phyloP scores from a whole-genome alignment of 2,329 filamentous ascomycete species.

The Alternaria angustiovoidea region DNA sequence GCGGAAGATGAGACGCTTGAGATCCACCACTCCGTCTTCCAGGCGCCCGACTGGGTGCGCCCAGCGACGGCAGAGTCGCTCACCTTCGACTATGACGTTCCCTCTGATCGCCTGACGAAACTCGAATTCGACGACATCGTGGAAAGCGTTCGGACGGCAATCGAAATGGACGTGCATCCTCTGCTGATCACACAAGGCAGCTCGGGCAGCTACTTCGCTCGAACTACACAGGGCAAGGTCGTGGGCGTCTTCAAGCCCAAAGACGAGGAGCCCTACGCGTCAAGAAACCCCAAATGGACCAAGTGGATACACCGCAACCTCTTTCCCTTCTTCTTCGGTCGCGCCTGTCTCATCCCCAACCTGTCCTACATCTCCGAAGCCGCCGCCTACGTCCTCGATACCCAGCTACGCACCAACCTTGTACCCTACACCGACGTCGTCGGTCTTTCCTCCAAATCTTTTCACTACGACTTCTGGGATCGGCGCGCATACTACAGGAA shows the following conservation, averaged over 20 bases:
- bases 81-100: slow-evolving; percentile 62
- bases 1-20: slow-evolving; percentile 83
- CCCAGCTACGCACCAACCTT: slow-evolving; percentile 85
- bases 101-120: slow-evolving; percentile 75
- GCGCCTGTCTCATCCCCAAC: slow-evolving; percentile 95
- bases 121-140: slow-evolving; percentile 87
- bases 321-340: slow-evolving; percentile 95
- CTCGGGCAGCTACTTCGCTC: slow-evolving; percentile 96
- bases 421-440: slow-evolving; percentile 98
- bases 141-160: slow-evolving; percentile 88
- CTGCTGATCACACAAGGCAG: slow-evolving; percentile 97
- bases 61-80: slow-evolving; percentile 80
- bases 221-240: slow-evolving; percentile 89
- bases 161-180: slow-evolving; percentile 89
- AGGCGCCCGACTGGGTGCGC: slow-evolving; percentile 85
- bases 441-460: slow-evolving; percentile 92
- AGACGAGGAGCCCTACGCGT: slow-evolving; percentile 97
- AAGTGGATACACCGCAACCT: slow-evolving; percentile 99
- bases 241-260: slow-evolving; percentile 99
- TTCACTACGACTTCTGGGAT: slow-evolving; percentile 98
- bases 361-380: slow-evolving; percentile 98
- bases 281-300: slow-evolving; percentile 97
- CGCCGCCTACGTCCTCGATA: slow-evolving; percentile 93
- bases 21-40: slow-evolving; percentile 97
- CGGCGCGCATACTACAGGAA: slow-evolving; percentile 86